These are phyloP conservation scores for Phytophthora nicotianae DNA, from an alignment of 352 stramenopile genomes.

Conservation along the genomic window DNA sequence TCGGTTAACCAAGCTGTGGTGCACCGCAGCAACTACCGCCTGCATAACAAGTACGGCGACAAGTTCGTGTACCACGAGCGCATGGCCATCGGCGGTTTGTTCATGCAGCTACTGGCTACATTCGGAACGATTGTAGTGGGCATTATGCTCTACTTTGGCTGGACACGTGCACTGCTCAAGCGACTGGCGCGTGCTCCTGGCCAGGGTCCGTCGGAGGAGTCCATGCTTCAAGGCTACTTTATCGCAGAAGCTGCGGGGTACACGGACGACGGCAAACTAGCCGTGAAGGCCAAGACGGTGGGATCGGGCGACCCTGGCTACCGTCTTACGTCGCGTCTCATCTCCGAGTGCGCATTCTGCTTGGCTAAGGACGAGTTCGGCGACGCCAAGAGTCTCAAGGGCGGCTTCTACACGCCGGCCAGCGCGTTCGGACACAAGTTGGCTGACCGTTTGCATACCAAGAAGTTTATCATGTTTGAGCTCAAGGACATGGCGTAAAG, in stretches of 20 bases:
- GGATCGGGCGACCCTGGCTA: slow-evolving; percentile 63
- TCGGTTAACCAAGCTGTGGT: slow-evolving; percentile 84
- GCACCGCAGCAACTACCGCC: slow-evolving; percentile 69
- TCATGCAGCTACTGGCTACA: slow-evolving; percentile 48
- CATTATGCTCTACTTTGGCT: slow-evolving; percentile 61
- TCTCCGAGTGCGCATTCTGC: slow-evolving; percentile 66
- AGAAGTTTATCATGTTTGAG: slow-evolving; percentile 63
- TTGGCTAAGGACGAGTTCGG: slow-evolving; percentile 56
- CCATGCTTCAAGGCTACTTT: slow-evolving; percentile 84
- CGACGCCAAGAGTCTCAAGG: slow-evolving; percentile 19
- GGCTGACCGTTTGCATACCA: slow-evolving; percentile 50
- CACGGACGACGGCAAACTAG: slow-evolving; percentile 46
- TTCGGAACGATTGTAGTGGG: slow-evolving; percentile 44
- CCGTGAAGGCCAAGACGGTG: slow-evolving; percentile 43
- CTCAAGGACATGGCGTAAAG: slow-evolving; percentile 37
- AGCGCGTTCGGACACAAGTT: slow-evolving; percentile 64
- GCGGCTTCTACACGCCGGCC: slow-evolving; percentile 67
- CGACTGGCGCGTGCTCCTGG: slow-evolving; percentile 73
- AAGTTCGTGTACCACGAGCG: slow-evolving; percentile 75
- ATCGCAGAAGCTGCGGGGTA: slow-evolving; percentile 57
- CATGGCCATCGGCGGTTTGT: slow-evolving; percentile 49
- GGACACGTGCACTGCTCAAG: slow-evolving; percentile 71
- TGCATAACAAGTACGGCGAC: slow-evolving; percentile 60
- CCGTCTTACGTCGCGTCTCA: slow-evolving; percentile 55
- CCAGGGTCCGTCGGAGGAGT: slow-evolving; percentile 76